Evolutionary conservation across 1,139 yeast genomes (phyloP).

Genomic region (Taphrina betulina): DNA sequence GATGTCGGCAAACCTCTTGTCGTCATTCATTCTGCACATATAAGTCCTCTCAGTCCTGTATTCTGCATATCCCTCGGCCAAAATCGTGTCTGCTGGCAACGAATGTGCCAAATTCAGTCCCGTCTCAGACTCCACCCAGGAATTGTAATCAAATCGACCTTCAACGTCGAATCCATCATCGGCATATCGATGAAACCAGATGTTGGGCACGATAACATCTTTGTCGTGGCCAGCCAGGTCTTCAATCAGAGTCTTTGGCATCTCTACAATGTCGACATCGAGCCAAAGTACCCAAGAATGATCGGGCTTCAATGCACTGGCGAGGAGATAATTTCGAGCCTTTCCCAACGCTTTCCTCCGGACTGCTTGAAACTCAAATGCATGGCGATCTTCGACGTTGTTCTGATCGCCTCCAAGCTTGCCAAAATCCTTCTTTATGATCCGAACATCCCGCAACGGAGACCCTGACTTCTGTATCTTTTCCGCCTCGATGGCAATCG

Average conservation of each 20-base stretch:
- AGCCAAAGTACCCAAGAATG: constrained; percentile 96
- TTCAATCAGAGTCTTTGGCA: constrained; percentile 76
- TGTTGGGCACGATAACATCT: constrained; percentile 86
- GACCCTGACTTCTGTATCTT: constrained; percentile 39
- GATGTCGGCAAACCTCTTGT: constrained; percentile 18
- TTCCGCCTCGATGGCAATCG: constrained; percentile 53
- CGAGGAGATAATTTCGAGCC: constrained; percentile 83
- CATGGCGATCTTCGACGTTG: constrained; percentile 63
- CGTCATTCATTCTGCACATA: constrained; percentile 37
- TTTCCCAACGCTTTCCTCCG: constrained; percentile 85
- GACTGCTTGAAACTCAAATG: constrained; percentile 84
- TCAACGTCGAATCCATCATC: constrained; percentile 64
- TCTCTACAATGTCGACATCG: constrained; percentile 82
- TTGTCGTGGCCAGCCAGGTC: constrained; percentile 71
- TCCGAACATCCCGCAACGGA: constrained; percentile 65
- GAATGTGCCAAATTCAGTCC: constrained; percentile 66
- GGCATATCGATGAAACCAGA: constrained; percentile 74
- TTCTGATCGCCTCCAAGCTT: constrained; percentile 55
- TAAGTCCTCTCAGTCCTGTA: constrained; percentile 79
- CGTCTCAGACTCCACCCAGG: constrained; percentile 79
- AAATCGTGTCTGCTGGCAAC: constrained; percentile 77
- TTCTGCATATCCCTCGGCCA: constrained; percentile 88
- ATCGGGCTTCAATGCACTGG: constrained; percentile 73
- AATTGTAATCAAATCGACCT: constrained; percentile 48
- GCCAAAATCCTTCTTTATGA: constrained; percentile 80